A percentile compares a stretch with the other conserved stretches of the same genome.
phyloP scores from a whole-genome alignment of 345 rosid species.

The Ricinus communis region DNA sequence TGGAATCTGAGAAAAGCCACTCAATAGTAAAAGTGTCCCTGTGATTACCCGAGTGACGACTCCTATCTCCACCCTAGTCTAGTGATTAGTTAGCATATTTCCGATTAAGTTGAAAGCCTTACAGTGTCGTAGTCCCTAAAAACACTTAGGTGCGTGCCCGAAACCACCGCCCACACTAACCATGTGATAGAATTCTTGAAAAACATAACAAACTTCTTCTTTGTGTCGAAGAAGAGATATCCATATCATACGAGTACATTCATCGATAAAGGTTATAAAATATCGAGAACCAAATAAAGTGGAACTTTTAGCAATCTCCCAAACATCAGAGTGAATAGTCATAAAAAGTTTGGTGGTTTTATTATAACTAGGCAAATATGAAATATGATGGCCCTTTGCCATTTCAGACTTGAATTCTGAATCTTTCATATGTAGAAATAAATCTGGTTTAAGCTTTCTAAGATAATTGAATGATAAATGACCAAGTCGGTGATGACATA shows the following conservation, averaged over 20 bases:
- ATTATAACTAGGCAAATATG: background rate
- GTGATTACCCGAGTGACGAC: no score
- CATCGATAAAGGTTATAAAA: conserved; percentile 17
- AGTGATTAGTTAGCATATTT: no score
- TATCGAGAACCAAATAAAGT: conserved; percentile 2
- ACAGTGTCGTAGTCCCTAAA: no score
- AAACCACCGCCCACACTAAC: no score
- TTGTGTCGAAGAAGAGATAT: background rate
- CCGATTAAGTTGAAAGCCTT: no score
- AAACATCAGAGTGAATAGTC: conserved; percentile 14
- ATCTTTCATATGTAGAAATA: conserved; percentile 1
- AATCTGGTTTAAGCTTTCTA: background rate
- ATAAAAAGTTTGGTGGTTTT: background rate
- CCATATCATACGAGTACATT: conserved; percentile 14
- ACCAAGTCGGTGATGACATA: background rate
- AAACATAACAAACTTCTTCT: background rate
- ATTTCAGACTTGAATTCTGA: conserved; percentile 5
- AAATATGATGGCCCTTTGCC: conserved; percentile 6
- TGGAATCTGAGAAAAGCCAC: no score
- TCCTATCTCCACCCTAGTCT: no score
- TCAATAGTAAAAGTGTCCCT: no score
- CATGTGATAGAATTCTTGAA: background rate
- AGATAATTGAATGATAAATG: conserved; percentile 4
- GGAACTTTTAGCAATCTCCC: background rate
- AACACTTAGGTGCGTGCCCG: no score